Evolutionary conservation across 495 filamentous ascomycete species (phyloP).

Genomic region (Lophium mytilinum): DNA sequence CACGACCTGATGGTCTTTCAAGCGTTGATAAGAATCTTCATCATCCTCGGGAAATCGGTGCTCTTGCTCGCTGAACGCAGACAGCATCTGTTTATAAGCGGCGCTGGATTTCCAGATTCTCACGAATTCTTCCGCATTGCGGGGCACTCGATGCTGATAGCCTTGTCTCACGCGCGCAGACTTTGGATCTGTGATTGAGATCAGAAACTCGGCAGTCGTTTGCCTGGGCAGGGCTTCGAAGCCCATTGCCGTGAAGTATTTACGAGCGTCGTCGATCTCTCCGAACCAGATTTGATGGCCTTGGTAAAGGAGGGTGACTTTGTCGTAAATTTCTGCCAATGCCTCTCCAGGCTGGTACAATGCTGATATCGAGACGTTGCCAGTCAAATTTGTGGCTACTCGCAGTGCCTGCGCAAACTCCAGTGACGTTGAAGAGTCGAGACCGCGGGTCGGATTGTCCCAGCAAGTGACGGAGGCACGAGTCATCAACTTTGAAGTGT

Average conservation of each 20-base stretch:
- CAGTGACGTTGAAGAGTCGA: slow-evolving; percentile 29
- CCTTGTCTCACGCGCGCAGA: slow-evolving; percentile 51
- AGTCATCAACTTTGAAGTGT: slow-evolving; percentile 6
- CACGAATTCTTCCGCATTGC: slow-evolving; percentile 60
- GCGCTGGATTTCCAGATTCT: slow-evolving; percentile 48
- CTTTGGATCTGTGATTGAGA: slow-evolving; percentile 55
- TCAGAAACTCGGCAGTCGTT: slow-evolving; percentile 61
- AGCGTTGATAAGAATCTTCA: slow-evolving; percentile 49
- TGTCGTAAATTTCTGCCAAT: slow-evolving; percentile 11
- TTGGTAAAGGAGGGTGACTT: slow-evolving; percentile 26
- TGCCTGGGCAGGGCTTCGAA: slow-evolving; percentile 47
- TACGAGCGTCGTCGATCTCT: slow-evolving; percentile 1
- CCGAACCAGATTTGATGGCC: slow-evolving; percentile 29
- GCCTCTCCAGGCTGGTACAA: neutral
- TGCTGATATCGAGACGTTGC: neutral
- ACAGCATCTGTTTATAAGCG: neutral
- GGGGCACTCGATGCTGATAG: slow-evolving; percentile 53
- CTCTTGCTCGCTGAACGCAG: slow-evolving; percentile 51
- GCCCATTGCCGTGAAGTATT: slow-evolving; percentile 42
- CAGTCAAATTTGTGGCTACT: slow-evolving; percentile 6
- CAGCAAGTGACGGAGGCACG: slow-evolving; percentile 26
- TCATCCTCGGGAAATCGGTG: slow-evolving; percentile 56
- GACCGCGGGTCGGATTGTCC: slow-evolving; percentile 30
- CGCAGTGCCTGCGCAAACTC: slow-evolving; percentile 28
- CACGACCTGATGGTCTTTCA: neutral